Conservation (phyloP, 371 early-diverging fungal genomes). For the Vittaforma corneae region DNA sequence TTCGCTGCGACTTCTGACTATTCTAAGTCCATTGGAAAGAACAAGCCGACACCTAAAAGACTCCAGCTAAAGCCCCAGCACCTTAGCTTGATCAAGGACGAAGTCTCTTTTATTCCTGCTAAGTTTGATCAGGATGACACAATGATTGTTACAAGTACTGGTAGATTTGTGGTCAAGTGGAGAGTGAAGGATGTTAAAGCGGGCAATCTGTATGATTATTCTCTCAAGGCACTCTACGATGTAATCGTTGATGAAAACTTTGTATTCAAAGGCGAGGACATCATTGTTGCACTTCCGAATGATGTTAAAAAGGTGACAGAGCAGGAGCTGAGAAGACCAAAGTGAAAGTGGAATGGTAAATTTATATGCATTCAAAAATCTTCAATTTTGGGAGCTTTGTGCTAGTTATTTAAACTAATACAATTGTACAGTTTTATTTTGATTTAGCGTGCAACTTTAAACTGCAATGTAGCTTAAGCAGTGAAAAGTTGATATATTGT, state of each 20-base stretch:
- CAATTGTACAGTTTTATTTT: no score
- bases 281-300: constrained; percentile 64
- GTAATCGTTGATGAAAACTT: constrained; percentile 78
- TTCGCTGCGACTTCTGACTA: constrained; percentile 59
- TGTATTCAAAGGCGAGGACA: constrained; percentile 63
- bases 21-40: constrained; percentile 49
- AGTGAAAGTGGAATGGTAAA: no score
- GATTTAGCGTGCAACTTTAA: no score
- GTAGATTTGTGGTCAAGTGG: constrained; percentile 81
- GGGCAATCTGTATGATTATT: constrained; percentile 68
- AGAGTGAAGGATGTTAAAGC: constrained; percentile 68
- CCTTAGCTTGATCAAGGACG: constrained; percentile 66
- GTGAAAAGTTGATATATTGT: no score
- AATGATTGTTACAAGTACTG: constrained; percentile 70
- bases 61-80: constrained; percentile 78
- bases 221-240: constrained; percentile 69
- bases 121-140: constrained; percentile 70
- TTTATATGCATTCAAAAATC: no score
- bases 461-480: no score
- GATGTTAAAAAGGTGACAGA: constrained; percentile 54
- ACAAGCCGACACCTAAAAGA: constrained; percentile 65
- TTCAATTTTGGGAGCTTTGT: no score
- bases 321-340: constrained; percentile 36
- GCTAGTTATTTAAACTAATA: no score
- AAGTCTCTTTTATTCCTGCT: constrained; percentile 73